Conservation (phyloP, 768 basidiomycete species). For the Agaricus blazei region DNA sequence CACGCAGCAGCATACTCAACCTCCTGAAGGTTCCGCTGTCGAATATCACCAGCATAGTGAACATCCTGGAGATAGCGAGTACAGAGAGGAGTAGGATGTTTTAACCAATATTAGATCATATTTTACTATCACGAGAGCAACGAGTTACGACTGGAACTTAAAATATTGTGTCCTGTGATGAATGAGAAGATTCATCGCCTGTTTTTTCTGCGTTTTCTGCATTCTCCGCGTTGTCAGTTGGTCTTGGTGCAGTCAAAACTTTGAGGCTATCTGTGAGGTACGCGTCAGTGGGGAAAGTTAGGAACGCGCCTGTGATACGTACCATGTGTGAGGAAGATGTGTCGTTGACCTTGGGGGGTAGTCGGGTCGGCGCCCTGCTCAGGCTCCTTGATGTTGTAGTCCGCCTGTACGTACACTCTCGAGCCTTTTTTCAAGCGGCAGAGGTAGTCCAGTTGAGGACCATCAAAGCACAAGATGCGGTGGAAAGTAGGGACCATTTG, state of each 20-base stretch:
- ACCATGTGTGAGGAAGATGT: constrained; percentile 83
- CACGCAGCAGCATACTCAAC: neutral
- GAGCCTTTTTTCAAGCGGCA: constrained; percentile 62
- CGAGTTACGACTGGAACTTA: too few relatives aligned
- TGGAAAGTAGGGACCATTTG: constrained; percentile 66
- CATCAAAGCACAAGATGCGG: constrained; percentile 67
- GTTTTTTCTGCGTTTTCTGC: too few relatives aligned
- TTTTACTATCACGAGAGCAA: neutral
- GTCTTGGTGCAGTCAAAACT: constrained; percentile 34
- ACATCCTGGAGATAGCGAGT: neutral
- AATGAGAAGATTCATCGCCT: too few relatives aligned
- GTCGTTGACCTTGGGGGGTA: constrained; percentile 69
- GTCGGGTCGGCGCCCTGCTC: constrained; percentile 60
- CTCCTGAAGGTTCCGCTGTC: neutral
- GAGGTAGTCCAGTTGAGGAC: constrained; percentile 57
- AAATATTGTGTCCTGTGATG: too few relatives aligned
- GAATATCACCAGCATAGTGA: constrained; percentile 1
- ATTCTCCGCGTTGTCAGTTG: neutral
- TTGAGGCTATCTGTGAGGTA: constrained; percentile 44
- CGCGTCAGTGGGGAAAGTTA: neutral
- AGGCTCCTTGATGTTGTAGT: constrained; percentile 71
- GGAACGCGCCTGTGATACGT: constrained; percentile 12
- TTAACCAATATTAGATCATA: neutral
- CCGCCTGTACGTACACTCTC: constrained; percentile 78
- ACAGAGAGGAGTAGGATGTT: neutral